Base-by-base conservation (phyloP, 371 early-diverging fungal genomes). In the Mucor racemosus region DNA sequence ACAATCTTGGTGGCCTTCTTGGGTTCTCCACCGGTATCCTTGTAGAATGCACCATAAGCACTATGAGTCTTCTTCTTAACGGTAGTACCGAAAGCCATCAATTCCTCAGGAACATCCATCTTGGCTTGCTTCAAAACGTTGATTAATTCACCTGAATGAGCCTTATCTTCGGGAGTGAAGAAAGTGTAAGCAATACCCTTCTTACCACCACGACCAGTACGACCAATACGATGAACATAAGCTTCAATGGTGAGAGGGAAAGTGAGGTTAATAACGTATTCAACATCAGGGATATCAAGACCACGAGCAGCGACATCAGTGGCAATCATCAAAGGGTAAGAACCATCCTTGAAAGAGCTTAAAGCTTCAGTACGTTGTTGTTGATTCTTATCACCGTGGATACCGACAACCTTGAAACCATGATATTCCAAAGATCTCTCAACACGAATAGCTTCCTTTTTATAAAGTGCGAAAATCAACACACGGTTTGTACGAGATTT, bases 241-340 rank as follows among this genome's bases (percentile, higher is more conserved):
- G 95, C 94, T 73, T 99, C 98, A 62, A 95, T 94, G 55, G 95
- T 96, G 69, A 94, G 81, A 9, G 99, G 99, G 83, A 99, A 97
- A 41, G 98, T 97, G 70, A 94, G 89, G 82, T 99, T 99, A 80
- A 99, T 94, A 13, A 99, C 99, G 73, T 94, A 92, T 67, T 95
- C 94, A n/a, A 99, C 95, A 64, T 95, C 91, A 39, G 98, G 96
- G 68, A 99, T 94, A 83, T 99, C 98, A 68, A 99, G 85, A 62
- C 99, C 99, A 76, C 98, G 90, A 50, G 97, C 93, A 59, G 94
- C 97, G 50, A 97, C 97, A 81, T 96, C 97, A 0, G 98, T 98
- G 9, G 96, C 96, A 63, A 97, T 87, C 82, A 97, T 86, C 31
- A 96, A 73, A 10, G 92, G 94, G 17, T 74, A 74, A 14, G 78